A percentile compares a stretch with the other conserved stretches of the same genome.
Evolutionary conservation across 1,139 yeast genomes (phyloP).

Genomic region (Zhuliangozyma blackwelliae): DNA sequence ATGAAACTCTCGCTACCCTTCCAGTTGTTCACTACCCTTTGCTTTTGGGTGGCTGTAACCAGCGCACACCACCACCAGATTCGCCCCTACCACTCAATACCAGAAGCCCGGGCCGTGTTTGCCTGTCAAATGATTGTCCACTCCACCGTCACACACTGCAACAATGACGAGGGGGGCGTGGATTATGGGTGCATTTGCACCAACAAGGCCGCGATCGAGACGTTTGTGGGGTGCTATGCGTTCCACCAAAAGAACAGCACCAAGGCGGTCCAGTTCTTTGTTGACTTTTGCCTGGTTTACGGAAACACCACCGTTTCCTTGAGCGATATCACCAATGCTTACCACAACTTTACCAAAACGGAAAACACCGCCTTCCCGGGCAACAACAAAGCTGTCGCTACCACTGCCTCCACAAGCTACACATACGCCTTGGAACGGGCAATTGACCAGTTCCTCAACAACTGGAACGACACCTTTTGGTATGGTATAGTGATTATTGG

Average conservation of each 20-base stretch:
- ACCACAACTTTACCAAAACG: constrained; percentile 10
- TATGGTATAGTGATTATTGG: constrained; percentile 47
- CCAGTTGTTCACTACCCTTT: too few species aligned
- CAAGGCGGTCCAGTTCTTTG: constrained; percentile 4
- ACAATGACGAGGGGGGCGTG: constrained; percentile 2
- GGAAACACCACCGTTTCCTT: constrained; percentile 11
- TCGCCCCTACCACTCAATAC: too few species aligned
- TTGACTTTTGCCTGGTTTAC: constrained; percentile 11
- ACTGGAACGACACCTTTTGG: constrained; percentile 37
- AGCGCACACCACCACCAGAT: too few species aligned
- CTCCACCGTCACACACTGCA: constrained; percentile 12
- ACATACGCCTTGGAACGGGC: constrained; percentile 3
- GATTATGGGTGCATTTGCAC: constrained; percentile 10
- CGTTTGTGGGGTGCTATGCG: constrained; percentile 14
- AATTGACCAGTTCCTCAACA: constrained; percentile 24
- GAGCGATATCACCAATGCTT: constrained; percentile 15
- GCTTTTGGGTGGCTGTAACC: too few species aligned
- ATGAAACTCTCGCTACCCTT: too few species aligned
- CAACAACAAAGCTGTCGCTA: too few species aligned
- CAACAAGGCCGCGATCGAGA: constrained; percentile 11
- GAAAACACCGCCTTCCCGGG: neutral
- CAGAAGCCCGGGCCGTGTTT: constrained; percentile 2
- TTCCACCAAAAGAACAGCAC: constrained; percentile 3
- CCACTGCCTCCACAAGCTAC: neutral
- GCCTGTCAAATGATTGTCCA: constrained; percentile 5